Conservation (phyloP, 768 basidiomycete genomes). For the Agrocybe pediades region DNA sequence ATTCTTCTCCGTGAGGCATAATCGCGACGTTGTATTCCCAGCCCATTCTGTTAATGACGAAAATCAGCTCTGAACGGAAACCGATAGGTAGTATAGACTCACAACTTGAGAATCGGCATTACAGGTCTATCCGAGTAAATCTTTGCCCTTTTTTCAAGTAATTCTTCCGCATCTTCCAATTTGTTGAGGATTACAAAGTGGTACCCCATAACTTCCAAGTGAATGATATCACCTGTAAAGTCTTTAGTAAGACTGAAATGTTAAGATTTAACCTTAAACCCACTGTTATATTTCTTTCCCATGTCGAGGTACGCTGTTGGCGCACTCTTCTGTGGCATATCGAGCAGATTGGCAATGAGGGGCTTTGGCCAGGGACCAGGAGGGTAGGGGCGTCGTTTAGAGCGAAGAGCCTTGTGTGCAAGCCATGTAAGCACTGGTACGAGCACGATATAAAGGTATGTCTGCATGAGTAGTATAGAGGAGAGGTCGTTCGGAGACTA, state of each 20-base stretch:
- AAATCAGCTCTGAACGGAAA: too few relatives aligned
- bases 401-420: too few relatives aligned
- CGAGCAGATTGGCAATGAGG: constrained; percentile 18
- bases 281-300: constrained; percentile 12
- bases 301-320: constrained; percentile 1
- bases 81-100: not conserved
- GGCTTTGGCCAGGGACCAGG: constrained; percentile 23
- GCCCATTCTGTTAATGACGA: constrained; percentile 25
- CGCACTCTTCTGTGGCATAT: not conserved
- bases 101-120: not conserved
- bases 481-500: too few relatives aligned
- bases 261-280: not conserved
- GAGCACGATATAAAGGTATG: too few relatives aligned
- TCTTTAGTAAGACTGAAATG: too few relatives aligned
- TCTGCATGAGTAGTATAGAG: too few relatives aligned
- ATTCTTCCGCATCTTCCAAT: not conserved
- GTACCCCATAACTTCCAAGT: not conserved
- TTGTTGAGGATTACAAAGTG: not conserved
- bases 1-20: constrained; percentile 33
- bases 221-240: not conserved
- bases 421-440: too few relatives aligned
- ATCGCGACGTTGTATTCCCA: constrained; percentile 35
- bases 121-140: not conserved
- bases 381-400: not conserved
- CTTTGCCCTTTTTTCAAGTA: not conserved